Percentiles rank a stretch among this genome's conserved stretches.
Conservation (phyloP, 768 basidiomycete genomes). For the Psilocybe cubensis region DNA sequence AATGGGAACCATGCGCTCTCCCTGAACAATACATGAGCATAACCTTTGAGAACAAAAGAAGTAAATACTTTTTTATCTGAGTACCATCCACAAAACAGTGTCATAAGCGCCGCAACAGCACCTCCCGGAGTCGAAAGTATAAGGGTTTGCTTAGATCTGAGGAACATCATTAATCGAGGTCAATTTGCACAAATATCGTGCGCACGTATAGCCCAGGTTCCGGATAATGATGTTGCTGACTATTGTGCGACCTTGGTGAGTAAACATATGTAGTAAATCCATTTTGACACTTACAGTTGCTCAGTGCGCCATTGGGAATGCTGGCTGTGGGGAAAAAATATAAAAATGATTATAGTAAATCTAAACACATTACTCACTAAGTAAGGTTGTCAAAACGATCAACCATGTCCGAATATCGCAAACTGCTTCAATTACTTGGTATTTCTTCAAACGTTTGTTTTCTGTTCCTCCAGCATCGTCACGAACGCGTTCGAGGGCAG, state of each 20-base stretch:
- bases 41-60: neutral
- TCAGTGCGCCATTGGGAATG: slow-evolving; percentile 66
- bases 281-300: slow-evolving; percentile 51
- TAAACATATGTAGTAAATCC: neutral
- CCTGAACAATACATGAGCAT: slow-evolving; percentile 28
- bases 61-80: slow-evolving; percentile 59
- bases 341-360: neutral
- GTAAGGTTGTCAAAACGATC: slow-evolving; percentile 58
- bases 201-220: slow-evolving; percentile 66
- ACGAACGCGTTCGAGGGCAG: slow-evolving; percentile 67
- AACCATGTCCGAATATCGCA: slow-evolving; percentile 64
- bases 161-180: neutral
- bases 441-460: slow-evolving; percentile 61
- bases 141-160: slow-evolving; percentile 60
- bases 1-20: slow-evolving; percentile 65
- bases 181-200: neutral
- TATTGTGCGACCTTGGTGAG: slow-evolving; percentile 19
- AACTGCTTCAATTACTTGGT: slow-evolving; percentile 60
- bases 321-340: slow-evolving; percentile 44
- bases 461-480: slow-evolving; percentile 67
- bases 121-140: slow-evolving; percentile 64
- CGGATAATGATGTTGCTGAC: slow-evolving; percentile 68
- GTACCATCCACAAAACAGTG: slow-evolving; percentile 62
- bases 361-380: slow-evolving; percentile 44
- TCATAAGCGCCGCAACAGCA: slow-evolving; percentile 48